These are phyloP conservation scores for Rhizopus delemar DNA, from an alignment of 371 early-diverging fungal species.

Conservation along the genomic window DNA sequence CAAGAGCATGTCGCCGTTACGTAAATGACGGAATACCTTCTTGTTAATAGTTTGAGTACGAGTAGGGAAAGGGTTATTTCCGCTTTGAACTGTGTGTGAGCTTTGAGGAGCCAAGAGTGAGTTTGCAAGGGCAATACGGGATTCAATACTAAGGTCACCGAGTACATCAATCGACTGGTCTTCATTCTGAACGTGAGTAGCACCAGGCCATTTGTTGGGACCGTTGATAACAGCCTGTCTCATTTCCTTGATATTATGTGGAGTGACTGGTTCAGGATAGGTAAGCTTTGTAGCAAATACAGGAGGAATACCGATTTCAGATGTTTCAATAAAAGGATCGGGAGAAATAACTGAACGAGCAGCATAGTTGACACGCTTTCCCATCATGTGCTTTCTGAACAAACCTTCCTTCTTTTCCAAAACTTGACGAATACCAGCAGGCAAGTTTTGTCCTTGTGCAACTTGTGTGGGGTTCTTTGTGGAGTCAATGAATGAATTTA, in stretches of 20 bases:
- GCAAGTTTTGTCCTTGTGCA: constrained; percentile 57
- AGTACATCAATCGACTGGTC: constrained; percentile 59
- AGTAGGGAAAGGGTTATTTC: constrained; percentile 66
- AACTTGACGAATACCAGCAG: constrained; percentile 95
- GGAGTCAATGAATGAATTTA: constrained; percentile 93
- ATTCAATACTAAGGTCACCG: constrained; percentile 87
- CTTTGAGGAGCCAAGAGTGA: constrained; percentile 62
- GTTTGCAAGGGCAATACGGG: constrained; percentile 93
- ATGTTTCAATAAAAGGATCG: constrained; percentile 97
- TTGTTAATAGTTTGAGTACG: constrained; percentile 83
- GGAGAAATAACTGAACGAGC: constrained; percentile 99
- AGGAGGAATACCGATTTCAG: constrained; percentile 99
- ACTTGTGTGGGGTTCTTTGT: constrained; percentile 73
- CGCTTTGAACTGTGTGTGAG: constrained; percentile 13
- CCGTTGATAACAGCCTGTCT: constrained; percentile 94
- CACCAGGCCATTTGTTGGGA: constrained; percentile 97
- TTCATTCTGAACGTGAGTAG: constrained; percentile 71
- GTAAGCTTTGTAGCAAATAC: constrained; percentile 98
- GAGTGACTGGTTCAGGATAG: constrained; percentile 97
- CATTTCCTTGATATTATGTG: constrained; percentile 94
- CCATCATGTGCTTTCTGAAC: constrained; percentile 99
- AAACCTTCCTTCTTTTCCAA: constrained; percentile 99
- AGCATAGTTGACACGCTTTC: constrained; percentile 99
- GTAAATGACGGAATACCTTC: constrained; percentile 96
- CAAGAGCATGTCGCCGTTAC: constrained; percentile 96